Evolutionary conservation across 2,329 filamentous ascomycete genomes (phyloP).

Genomic region (Colletotrichum coccodes): DNA sequence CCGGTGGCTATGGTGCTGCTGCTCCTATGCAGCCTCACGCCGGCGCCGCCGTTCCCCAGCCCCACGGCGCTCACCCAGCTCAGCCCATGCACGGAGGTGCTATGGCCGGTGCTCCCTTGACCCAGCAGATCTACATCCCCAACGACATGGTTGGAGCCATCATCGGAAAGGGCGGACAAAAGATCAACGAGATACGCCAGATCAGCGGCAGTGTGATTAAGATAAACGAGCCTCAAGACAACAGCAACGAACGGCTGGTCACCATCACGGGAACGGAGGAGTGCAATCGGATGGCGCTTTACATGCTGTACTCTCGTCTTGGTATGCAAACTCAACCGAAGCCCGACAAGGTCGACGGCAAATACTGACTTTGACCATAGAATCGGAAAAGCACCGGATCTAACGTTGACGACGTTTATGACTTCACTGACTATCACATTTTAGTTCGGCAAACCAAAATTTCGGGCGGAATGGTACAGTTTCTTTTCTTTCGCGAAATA

Average conservation of each 20-base stretch:
- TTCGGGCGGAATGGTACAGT: slow-evolving; percentile 31
- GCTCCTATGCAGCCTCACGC: slow-evolving; percentile 83
- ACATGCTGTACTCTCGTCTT: slow-evolving; percentile 98
- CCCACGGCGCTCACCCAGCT: slow-evolving; percentile 64
- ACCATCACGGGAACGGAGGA: slow-evolving; percentile 98
- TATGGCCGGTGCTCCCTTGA: slow-evolving; percentile 84
- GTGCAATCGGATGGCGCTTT: slow-evolving; percentile 99
- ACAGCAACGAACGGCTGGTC: slow-evolving; percentile 96
- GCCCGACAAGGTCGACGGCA: neutral
- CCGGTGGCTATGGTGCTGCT: slow-evolving; percentile 79
- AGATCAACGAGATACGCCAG: slow-evolving; percentile 99
- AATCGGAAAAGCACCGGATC: slow-evolving; percentile 58
- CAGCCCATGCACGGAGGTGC: slow-evolving; percentile 75
- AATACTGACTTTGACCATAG: slow-evolving; percentile 44
- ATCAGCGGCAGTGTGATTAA: slow-evolving; percentile 98
- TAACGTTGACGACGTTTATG: slow-evolving; percentile 40
- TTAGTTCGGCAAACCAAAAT: slow-evolving; percentile 34
- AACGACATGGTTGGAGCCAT: slow-evolving; percentile 99
- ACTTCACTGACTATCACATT: slow-evolving; percentile 33
- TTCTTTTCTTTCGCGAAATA: slow-evolving; percentile 30
- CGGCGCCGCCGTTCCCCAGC: slow-evolving; percentile 64
- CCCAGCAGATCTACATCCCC: slow-evolving; percentile 98
- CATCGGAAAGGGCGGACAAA: slow-evolving; percentile 97
- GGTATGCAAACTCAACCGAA: slow-evolving; percentile 65
- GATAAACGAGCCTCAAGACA: slow-evolving; percentile 99